Evolutionary conservation across 306 rosid species (phyloP).

Genomic region (Senna siamea): DNA sequence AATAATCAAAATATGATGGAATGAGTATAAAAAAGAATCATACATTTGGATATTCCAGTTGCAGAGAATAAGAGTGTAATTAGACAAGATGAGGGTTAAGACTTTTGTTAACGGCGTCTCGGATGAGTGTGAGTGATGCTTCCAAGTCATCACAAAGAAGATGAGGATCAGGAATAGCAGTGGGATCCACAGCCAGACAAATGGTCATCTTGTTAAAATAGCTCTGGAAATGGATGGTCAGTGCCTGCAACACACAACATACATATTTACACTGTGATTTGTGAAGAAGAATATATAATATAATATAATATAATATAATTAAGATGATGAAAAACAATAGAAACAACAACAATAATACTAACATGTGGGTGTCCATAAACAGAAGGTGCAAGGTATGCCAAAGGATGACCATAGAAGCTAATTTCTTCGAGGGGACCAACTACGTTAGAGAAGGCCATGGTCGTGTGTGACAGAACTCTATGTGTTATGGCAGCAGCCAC

Average conservation of each 20-base stretch:
- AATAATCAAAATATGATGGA: too few relatives aligned
- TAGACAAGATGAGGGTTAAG: constrained; percentile 9
- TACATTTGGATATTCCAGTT: too few relatives aligned
- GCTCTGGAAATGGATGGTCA: constrained; percentile 68
- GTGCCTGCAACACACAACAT: constrained; percentile 54
- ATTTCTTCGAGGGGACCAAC: constrained; percentile 70
- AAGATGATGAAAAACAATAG: too few relatives aligned
- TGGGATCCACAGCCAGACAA: constrained; percentile 58
- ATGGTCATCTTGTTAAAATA: constrained; percentile 56
- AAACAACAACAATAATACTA: constrained; percentile 24
- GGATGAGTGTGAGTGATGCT: constrained; percentile 57
- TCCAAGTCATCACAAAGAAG: constrained; percentile 58
- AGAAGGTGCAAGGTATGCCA: constrained; percentile 60
- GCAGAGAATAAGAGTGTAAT: too few relatives aligned
- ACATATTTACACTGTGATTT: too few relatives aligned
- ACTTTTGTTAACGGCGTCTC: constrained; percentile 36
- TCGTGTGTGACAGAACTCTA: constrained; percentile 53
- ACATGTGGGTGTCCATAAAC: constrained; percentile 81
- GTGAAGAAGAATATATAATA: too few relatives aligned
- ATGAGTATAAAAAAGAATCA: too few relatives aligned
- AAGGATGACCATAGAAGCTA: constrained; percentile 64
- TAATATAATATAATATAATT: too few relatives aligned
- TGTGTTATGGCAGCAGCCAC: constrained; percentile 46
- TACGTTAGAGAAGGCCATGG: constrained; percentile 60
- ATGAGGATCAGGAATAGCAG: constrained; percentile 58